phyloP scores from a whole-genome alignment of 2,329 filamentous ascomycete species.

The Pestalotiopsis sp. region DNA sequence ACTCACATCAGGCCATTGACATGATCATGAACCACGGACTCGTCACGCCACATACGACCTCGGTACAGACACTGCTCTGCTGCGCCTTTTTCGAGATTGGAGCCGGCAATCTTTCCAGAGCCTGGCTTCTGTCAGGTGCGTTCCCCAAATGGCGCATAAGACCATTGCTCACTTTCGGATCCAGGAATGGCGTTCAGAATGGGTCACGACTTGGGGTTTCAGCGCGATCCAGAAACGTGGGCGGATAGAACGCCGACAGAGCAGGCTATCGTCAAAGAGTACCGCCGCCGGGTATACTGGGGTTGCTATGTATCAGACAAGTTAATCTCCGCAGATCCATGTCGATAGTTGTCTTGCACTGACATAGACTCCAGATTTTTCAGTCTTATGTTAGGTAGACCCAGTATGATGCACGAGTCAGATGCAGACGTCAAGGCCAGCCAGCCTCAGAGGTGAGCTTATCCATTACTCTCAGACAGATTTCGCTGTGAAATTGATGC shows the following conservation, averaged over 20 bases:
- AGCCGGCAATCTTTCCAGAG: conserved; percentile 15
- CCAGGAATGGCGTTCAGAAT: conserved; percentile 22
- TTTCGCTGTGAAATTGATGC: not conserved
- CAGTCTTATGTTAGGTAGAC: conserved; percentile 7
- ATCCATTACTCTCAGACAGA: not conserved
- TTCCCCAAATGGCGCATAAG: not conserved
- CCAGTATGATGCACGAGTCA: conserved; percentile 5
- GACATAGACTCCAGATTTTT: not conserved
- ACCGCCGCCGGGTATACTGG: conserved; percentile 8
- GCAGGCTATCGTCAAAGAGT: conserved; percentile 4
- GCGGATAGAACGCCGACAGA: not conserved
- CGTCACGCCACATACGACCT: conserved; percentile 6
- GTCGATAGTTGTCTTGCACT: not conserved
- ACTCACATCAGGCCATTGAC: conserved; percentile 5
- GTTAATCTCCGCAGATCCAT: not conserved
- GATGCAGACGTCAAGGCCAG: conserved; percentile 2
- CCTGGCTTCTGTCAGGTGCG: conserved; percentile 18
- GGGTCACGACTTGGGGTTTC: conserved; percentile 18
- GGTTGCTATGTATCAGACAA: conserved; percentile 12
- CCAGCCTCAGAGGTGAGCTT: not conserved
- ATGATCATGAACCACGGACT: conserved; percentile 12
- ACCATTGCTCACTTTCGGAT: not conserved
- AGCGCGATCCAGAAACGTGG: conserved; percentile 13
- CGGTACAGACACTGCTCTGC: conserved; percentile 15
- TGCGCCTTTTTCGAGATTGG: conserved; percentile 18